Base-by-base conservation (phyloP, 2,329 filamentous ascomycete genomes). In the Colletotrichum sansevieriae region DNA sequence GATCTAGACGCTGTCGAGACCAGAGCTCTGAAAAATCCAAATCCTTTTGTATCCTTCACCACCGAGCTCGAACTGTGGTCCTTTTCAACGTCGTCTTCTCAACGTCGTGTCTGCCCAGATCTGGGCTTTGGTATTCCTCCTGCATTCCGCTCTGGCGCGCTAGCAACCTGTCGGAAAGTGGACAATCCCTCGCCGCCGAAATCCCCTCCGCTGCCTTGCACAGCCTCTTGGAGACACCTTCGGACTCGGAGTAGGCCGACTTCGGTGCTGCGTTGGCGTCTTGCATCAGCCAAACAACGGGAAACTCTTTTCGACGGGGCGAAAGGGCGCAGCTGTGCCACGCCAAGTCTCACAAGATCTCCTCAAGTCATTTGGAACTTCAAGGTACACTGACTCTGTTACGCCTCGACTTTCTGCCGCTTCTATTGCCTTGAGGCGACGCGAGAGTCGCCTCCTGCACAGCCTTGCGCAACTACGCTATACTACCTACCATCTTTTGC, bases 251-350 rank as follows among this genome's bases (percentile, higher is more conserved):
- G 35, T 25, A 46, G 63, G 55, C 66, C 56, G 51, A 51, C 56
- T 49, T 54, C 9, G 20, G 43, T 3, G 13, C 33, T 2, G 20
- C 29, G 0, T 12, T 15, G 20, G 15, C 25, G 33, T 13, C 59
- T 54, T 41, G 49, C 57, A 43, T 65, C 29, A 44, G 55, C 62
- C 18, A 22, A 7, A 60, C 29, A 39, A 12, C 1, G 13, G 3
- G 2, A 56, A 68, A 69, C 47, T 56, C 13, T 69, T 18, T 59
- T 69, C 2, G 49, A 69, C 63, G 63, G 66, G 66, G 62, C 66
- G 55, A 62, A n/a, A 62, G 25, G 59, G 66, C 66, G 66, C 62
- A 65, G 55, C 20, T 59, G 29, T 46, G 20, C 11, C 20, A 33
- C 35, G 55, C 49, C 66, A 65, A 69, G 66, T 13, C 41, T 49